phyloP scores from a whole-genome alignment of 2,329 filamentous ascomycete species.

The Claviceps capensis region DNA sequence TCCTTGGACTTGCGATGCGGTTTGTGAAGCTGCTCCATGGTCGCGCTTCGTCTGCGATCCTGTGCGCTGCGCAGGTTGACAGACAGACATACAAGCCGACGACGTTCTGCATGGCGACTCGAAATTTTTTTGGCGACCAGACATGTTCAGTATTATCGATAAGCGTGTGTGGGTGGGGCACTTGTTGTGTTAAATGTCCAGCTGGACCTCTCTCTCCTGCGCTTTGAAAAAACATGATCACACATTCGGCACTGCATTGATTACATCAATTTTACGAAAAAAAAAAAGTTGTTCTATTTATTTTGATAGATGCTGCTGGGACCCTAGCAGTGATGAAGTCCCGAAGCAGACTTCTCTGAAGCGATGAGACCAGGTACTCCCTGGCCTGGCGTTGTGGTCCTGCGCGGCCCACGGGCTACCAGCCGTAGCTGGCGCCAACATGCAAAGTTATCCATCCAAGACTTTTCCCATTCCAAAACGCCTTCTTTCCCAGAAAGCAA shows the following conservation, averaged over 20 bases:
- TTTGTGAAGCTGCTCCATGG: slow-evolving; percentile 72
- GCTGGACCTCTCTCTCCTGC: no score
- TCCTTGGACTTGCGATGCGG: slow-evolving; percentile 79
- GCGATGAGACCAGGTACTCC: no score
- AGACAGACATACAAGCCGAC: neutral
- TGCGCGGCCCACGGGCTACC: no score
- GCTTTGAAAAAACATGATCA: neutral
- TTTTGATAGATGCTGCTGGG: no score
- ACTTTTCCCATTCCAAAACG: neutral
- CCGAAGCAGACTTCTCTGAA: no score
- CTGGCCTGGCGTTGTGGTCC: no score
- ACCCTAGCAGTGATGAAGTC: no score
- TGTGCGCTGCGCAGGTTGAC: neutral
- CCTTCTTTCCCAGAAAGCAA: neutral
- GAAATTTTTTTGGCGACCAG: slow-evolving; percentile 3
- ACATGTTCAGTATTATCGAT: slow-evolving; percentile 2
- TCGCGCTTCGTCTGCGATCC: slow-evolving; percentile 3
- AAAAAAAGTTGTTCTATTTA: no score
- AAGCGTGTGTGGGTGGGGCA: neutral
- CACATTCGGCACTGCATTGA: no score
- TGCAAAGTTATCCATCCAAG: neutral
- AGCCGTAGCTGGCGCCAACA: neutral
- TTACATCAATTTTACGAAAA: no score
- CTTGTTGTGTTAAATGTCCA: neutral
- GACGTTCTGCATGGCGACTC: neutral